These are phyloP conservation scores for Wallacemonas sp. DNA, from an alignment of 208 protist species.

Conservation along the genomic window DNA sequence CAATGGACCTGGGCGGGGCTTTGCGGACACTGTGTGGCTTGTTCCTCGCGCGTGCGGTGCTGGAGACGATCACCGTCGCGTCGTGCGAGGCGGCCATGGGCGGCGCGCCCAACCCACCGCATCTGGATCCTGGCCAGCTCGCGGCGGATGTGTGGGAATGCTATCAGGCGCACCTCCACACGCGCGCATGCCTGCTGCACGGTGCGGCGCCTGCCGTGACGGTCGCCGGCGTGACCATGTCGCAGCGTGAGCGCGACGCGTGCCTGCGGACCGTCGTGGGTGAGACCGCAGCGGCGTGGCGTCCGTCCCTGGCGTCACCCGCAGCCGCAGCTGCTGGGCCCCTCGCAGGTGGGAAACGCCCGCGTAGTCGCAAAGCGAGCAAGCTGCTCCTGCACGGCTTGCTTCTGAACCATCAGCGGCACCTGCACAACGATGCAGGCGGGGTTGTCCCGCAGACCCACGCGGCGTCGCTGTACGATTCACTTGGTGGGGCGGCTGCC, in stretches of 20 bases:
- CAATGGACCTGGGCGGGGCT: constrained; percentile 24
- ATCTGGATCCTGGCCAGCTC: constrained; percentile 31
- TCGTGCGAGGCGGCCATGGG: neutral
- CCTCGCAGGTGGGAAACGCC: neutral
- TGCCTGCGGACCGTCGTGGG: neutral
- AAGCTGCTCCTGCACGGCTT: constrained; percentile 27
- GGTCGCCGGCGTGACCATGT: no score
- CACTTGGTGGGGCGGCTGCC: constrained; percentile 38
- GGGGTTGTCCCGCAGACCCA: constrained; percentile 20
- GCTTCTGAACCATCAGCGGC: constrained; percentile 17
- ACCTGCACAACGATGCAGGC: neutral
- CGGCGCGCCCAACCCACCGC: neutral
- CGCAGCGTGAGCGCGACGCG: no score
- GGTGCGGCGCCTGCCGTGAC: neutral
- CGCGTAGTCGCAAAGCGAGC: constrained; percentile 14
- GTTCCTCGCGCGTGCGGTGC: constrained; percentile 52
- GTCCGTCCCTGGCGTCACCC: neutral
- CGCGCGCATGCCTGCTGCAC: constrained; percentile 30
- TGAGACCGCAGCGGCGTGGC: neutral
- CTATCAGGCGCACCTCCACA: constrained; percentile 54
- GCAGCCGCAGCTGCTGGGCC: neutral
- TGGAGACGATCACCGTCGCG: constrained; percentile 14
- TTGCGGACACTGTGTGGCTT: constrained; percentile 46
- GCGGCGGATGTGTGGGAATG: constrained; percentile 60
- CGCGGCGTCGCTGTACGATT: constrained; percentile 31